Evolutionary conservation across 371 early-diverging fungal genomes (phyloP).

Genomic region (Choanephora cucurbitarum): DNA sequence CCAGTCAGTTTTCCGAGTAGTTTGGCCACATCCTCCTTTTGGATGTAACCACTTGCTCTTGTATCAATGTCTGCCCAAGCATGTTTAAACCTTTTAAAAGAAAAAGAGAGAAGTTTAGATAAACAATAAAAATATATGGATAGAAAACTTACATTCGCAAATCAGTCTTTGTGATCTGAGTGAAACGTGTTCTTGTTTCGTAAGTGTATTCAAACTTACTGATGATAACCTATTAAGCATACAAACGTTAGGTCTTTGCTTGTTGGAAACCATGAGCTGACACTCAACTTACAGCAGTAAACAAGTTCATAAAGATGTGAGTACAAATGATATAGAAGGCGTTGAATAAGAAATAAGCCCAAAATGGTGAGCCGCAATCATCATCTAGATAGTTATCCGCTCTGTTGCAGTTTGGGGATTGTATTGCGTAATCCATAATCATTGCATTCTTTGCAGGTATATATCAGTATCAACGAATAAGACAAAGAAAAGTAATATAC

Average conservation of each 20-base stretch:
- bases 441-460: conserved; percentile 50
- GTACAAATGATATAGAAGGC: conserved; percentile 61
- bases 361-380: conserved; percentile 56
- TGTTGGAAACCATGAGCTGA: no score
- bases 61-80: conserved; percentile 63
- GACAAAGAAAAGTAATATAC: not conserved
- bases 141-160: conserved; percentile 42
- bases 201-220: conserved; percentile 65
- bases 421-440: conserved; percentile 56
- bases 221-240: conserved; percentile 46
- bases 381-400: conserved; percentile 49
- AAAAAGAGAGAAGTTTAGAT: no score
- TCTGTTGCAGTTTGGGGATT: conserved; percentile 49
- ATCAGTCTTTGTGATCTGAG: conserved; percentile 55
- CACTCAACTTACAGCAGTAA: conserved; percentile 52
- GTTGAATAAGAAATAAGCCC: conserved; percentile 58
- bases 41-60: conserved; percentile 54
- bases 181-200: conserved; percentile 57
- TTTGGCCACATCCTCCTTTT: conserved; percentile 48
- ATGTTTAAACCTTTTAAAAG: conserved; percentile 52
- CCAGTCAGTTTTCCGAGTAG: conserved; percentile 49
- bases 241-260: not conserved
- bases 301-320: conserved; percentile 62
- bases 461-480: no score
- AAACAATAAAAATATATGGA: no score